Base-by-base conservation (phyloP, 768 basidiomycete species). In the Psilocybe azurescens region DNA sequence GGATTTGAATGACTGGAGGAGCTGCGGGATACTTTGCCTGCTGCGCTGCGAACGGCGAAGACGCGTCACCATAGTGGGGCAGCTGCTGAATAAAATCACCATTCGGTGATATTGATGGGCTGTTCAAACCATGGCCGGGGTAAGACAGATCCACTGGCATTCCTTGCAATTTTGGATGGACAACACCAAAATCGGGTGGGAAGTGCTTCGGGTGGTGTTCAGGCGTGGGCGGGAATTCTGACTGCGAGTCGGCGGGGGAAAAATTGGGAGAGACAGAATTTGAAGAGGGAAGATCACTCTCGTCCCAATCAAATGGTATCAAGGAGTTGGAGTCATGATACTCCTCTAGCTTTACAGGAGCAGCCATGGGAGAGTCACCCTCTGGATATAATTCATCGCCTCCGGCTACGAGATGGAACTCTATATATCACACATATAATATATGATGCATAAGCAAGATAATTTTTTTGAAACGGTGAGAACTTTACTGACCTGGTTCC, bases 331-430 rank as follows among this genome's bases (percentile, higher is more conserved):
- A 61, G 58, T 84, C 82, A n/a, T 72, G 75, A 11, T 77, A 75
- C 49, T 88, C 85, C 68, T 90, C 87, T 9, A 82, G 74, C 72
- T 89, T 88, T 62, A 87, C 79, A 30, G 81, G 74, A 3, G 78
- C 74, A 28, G 82, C 74, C 20, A 78, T 74, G n/a, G 83, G 77
- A n/a, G 82, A 75, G 44, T 76, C 70, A 3, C 74, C 76, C 49
- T 87, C 86, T 30, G 77, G 79, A 65, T 82, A 85, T 30, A 89
- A 79, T 69, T 93, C 91, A 66, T 93, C 91, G 52, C 89, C 90
- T 58, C 91, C 91, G 8, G 91, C 91, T 61, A 93, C 91, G 55
- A 93, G 84, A 69, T 89, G 85, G 69, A 86, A 92, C 68, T 91
- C 91, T 91, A 68, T 1, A 56, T 60, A 14, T 54, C 24, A 2